Percentiles rank a stretch among this genome's conserved stretches.
phyloP scores from a whole-genome alignment of 108 stramenopile genomes.

The Hondaea fermentalgiana region DNA sequence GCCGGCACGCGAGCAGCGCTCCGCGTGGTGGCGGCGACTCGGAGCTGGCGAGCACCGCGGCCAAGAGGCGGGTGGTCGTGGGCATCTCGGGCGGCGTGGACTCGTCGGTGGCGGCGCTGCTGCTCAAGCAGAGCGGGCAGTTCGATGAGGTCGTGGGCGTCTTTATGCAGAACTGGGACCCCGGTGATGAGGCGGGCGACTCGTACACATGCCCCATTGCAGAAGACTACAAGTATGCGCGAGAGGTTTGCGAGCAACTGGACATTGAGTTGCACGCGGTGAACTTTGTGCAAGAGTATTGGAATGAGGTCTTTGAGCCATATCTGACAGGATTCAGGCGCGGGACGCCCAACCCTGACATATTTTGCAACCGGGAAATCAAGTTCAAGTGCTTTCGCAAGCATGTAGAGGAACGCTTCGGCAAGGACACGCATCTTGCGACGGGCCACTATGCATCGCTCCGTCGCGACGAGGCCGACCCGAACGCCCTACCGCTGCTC shows the following conservation, averaged over 20 bases:
- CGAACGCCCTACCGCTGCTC: conserved; percentile 43
- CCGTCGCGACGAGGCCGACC: background rate
- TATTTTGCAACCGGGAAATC: conserved; percentile 75
- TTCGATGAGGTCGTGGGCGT: conserved; percentile 39
- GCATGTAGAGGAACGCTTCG: conserved; percentile 39
- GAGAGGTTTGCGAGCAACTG: conserved; percentile 62
- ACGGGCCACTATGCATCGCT: conserved; percentile 84
- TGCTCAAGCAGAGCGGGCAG: conserved; percentile 39
- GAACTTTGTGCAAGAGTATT: conserved; percentile 76
- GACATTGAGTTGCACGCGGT: conserved; percentile 60
- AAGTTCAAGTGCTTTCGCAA: conserved; percentile 76
- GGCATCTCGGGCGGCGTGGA: conserved; percentile 95
- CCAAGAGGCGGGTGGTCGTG: conserved; percentile 54
- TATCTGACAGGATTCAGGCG: conserved; percentile 35
- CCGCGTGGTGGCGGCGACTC: too few species aligned
- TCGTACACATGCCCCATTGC: conserved; percentile 43
- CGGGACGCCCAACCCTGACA: conserved; percentile 80
- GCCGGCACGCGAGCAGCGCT: too few species aligned
- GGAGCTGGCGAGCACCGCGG: too few species aligned
- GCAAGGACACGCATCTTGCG: conserved; percentile 54
- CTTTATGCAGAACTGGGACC: conserved; percentile 52
- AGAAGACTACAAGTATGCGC: conserved; percentile 69
- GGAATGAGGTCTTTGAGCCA: conserved; percentile 82
- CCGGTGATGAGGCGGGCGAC: conserved; percentile 34
- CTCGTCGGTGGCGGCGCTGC: conserved; percentile 74